These are phyloP conservation scores for Podospora fimiseda DNA, from an alignment of 495 filamentous ascomycete genomes.

Conservation along the genomic window DNA sequence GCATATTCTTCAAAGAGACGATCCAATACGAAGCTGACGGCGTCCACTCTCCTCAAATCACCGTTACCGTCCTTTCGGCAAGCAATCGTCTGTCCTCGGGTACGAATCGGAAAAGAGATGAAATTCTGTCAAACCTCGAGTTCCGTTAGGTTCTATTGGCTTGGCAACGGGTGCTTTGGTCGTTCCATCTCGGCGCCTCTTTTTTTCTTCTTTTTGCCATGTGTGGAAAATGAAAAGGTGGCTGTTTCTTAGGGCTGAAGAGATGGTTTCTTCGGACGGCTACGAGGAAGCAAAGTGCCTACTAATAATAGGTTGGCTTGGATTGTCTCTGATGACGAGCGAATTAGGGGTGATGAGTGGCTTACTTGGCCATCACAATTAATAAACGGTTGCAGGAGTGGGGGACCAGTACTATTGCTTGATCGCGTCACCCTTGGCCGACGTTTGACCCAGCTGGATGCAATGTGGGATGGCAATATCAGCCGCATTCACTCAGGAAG, in stretches of 20 bases:
- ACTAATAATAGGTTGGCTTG: conserved; percentile 6
- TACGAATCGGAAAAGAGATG: conserved; percentile 1
- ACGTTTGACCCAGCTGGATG: background rate
- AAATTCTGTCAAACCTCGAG: conserved; percentile 4
- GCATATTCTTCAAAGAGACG: too few species aligned
- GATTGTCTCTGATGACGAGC: too few species aligned
- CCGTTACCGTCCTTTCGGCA: background rate
- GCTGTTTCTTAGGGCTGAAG: conserved; percentile 4
- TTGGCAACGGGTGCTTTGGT: conserved; percentile 3
- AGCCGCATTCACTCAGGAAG: background rate
- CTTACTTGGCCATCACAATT: too few species aligned
- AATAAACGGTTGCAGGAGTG: too few species aligned
- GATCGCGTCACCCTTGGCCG: background rate
- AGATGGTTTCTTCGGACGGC: background rate
- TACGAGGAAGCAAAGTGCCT: background rate
- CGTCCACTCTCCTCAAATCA: too few species aligned
- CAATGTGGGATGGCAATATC: too few species aligned
- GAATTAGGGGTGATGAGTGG: too few species aligned
- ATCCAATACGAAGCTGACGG: too few species aligned
- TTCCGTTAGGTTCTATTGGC: conserved; percentile 12
- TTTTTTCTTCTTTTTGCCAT: background rate
- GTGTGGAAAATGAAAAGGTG: background rate
- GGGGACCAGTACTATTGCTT: background rate
- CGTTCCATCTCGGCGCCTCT: background rate
- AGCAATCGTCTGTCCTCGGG: background rate